Evolutionary conservation across 176 grass and related monocot species (phyloP).

Genomic region (Aegilops sharonensis): DNA sequence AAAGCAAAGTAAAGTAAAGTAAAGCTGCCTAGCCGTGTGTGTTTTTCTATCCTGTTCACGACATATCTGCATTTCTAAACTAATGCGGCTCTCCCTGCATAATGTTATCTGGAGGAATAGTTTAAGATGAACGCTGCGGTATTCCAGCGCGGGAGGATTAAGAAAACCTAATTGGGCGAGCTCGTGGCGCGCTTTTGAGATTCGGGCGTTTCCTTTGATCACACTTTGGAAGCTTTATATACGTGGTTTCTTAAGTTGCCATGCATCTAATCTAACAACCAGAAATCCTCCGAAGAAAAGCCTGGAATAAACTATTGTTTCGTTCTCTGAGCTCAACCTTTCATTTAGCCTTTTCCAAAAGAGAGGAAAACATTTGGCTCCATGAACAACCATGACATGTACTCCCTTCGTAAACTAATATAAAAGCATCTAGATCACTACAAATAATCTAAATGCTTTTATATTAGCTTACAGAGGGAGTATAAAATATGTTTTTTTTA

Average conservation of each 20-base stretch:
- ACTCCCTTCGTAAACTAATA: too few relatives aligned
- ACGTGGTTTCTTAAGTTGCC: not conserved
- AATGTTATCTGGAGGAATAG: not conserved
- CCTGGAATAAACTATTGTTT: not conserved
- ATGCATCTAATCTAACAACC: constrained; percentile 20
- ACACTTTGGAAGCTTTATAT: not conserved
- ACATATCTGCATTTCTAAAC: not conserved
- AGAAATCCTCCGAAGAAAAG: constrained; percentile 1
- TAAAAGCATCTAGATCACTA: too few relatives aligned
- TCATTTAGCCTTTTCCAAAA: not conserved
- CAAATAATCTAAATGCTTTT: too few relatives aligned
- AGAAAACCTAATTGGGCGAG: not conserved
- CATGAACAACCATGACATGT: not conserved
- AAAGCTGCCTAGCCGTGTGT: not conserved
- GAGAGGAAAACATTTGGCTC: not conserved
- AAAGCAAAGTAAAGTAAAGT: constrained; percentile 12
- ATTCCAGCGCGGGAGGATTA: constrained; percentile 26
- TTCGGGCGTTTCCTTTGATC: constrained; percentile 26
- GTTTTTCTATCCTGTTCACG: not conserved
- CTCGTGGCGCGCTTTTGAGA: constrained; percentile 21
- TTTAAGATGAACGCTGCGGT: constrained; percentile 15
- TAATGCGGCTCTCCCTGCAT: not conserved
- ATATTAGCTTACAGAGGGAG: too few relatives aligned
- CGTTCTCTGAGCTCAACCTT: not conserved
- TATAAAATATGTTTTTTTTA: too few relatives aligned